Base-by-base conservation (phyloP, 2,329 filamentous ascomycete species). In the Neofusicoccum sp. region DNA sequence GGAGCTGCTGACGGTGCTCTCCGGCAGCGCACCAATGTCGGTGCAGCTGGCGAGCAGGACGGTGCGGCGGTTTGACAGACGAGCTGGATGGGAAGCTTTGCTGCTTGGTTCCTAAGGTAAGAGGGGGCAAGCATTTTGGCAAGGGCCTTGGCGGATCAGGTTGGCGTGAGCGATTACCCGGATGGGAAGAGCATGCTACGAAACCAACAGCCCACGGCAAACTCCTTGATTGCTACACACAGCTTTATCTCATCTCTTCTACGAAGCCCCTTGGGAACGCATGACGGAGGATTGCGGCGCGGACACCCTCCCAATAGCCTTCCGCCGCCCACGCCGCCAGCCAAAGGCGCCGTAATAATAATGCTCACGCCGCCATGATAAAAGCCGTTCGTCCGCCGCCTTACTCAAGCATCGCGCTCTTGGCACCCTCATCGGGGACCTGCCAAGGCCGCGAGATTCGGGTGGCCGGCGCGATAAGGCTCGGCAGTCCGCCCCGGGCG, bases 341-440 rank as follows among this genome's bases (percentile, higher is more conserved):
- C 31, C 20, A 33, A 33, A 40, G 12, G 24, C 49, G 4, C 24
- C 38, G 36, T 54, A 41, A 54, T 43, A 40, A 54, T n/a, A 54
- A 33, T 24, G 43, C 33, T 53, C 38, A 38, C 48, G 34, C 26
- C 11, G n/a, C 20, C 47, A n/a, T n/a, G 51, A 54, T 54, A 54
- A 53, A 54, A 38, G n/a, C n/a, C 51, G n/a, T 54, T 33, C 33
- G 51, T 54, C 51, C 36, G 38, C 51, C 51, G 51, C 51, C 51
- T 43, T 54, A 54, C 36, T 24, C 51, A 54, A 24, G n/a, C 26
- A 20, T 28, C 36, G 51, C 51, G 51, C 51, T 54, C 51, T 54
- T 43, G 51, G 51, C 51, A 54, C 20, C 34, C 48, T n/a, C 16
- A 28, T 40, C 33, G 30, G 24, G n/a, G 12, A 20, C 14, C 38